phyloP scores from a whole-genome alignment of 2,329 filamentous ascomycete genomes.

The Aspergillus chevalieri region DNA sequence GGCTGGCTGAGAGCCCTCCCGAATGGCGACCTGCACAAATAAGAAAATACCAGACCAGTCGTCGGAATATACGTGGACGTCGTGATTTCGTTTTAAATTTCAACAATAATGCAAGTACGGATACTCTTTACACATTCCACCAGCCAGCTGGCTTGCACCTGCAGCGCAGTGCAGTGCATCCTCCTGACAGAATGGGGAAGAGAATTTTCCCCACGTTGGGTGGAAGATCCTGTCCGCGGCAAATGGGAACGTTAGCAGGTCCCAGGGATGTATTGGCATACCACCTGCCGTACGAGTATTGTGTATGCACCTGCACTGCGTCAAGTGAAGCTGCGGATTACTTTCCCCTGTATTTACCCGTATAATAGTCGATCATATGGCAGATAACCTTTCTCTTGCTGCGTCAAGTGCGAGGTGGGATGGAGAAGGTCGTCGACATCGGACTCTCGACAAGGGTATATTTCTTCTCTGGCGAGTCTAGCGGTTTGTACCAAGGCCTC shows the following conservation, averaged over 20 bases:
- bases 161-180: neutral
- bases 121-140: neutral
- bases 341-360: too few species aligned
- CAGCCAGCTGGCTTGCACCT: neutral
- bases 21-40: too few species aligned
- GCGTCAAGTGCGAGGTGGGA: neutral
- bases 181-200: neutral
- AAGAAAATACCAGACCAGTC: too few species aligned
- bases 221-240: neutral
- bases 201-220: neutral
- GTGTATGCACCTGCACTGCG: too few species aligned
- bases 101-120: too few species aligned
- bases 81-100: too few species aligned
- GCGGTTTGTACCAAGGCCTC: neutral
- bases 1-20: too few species aligned
- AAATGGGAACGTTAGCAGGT: neutral
- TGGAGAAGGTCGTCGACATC: neutral
- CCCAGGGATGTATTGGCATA: neutral
- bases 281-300: too few species aligned
- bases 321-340: too few species aligned
- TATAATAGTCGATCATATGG: too few species aligned
- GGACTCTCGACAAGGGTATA: neutral
- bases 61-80: too few species aligned
- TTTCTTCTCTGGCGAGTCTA: neutral
- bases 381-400: neutral